Evolutionary conservation across 1,139 yeast genomes (phyloP).

Genomic region (Candida gigantensis): DNA sequence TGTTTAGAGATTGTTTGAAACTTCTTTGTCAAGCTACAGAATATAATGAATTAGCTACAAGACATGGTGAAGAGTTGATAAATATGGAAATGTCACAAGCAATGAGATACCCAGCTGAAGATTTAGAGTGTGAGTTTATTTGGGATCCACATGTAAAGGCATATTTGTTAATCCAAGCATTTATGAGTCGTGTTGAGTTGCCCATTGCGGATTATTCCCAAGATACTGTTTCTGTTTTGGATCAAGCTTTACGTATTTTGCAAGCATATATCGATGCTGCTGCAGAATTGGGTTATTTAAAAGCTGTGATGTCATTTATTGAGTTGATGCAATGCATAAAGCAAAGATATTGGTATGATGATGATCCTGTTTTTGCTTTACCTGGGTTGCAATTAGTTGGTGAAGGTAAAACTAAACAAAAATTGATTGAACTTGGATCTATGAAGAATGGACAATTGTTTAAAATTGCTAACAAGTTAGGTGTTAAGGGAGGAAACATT

Average conservation of each 20-base stretch:
- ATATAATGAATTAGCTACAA: constrained; percentile 88
- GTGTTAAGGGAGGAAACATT: constrained; percentile 29
- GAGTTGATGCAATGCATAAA: constrained; percentile 83
- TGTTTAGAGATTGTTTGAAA: constrained; percentile 69
- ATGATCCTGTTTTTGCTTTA: constrained; percentile 63
- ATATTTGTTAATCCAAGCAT: constrained; percentile 82
- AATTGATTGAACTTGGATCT: constrained; percentile 9
- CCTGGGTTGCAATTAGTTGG: constrained; percentile 62
- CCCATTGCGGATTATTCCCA: constrained; percentile 96
- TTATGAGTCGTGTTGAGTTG: constrained; percentile 74
- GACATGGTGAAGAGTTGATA: constrained; percentile 93
- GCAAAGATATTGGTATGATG: constrained; percentile 86
- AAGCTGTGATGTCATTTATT: constrained; percentile 61
- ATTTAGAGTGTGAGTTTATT: constrained; percentile 64
- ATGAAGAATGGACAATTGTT: constrained; percentile 27
- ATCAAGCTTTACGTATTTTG: constrained; percentile 88
- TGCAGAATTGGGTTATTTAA: constrained; percentile 75
- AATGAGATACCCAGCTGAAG: constrained; percentile 74
- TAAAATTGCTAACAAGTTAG: constrained; percentile 35
- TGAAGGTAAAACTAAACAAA: constrained; percentile 19
- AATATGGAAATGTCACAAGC: constrained; percentile 86
- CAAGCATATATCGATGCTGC: constrained; percentile 93
- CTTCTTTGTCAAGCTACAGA: constrained; percentile 81
- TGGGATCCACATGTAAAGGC: constrained; percentile 98
- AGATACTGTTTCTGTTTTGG: constrained; percentile 90